Percentiles rank a stretch among this genome's conserved stretches.
These are phyloP conservation scores for Termitomyces sp. DNA, from an alignment of 1,284 basidiomycete genomes.

Conservation along the genomic window DNA sequence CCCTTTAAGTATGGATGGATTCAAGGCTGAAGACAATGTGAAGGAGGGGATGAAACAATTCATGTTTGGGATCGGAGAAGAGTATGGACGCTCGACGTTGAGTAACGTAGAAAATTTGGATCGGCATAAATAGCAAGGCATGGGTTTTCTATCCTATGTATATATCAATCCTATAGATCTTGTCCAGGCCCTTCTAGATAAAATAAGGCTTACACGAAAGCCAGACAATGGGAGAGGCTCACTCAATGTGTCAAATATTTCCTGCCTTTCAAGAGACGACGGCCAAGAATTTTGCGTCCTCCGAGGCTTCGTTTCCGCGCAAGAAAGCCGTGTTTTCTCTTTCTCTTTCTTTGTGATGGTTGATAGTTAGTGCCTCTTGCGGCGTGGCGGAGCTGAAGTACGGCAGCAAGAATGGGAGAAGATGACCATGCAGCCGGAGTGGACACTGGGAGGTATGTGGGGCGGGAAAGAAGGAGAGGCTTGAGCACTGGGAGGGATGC, in stretches of 20 bases:
- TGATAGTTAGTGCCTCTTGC: constrained; percentile 77
- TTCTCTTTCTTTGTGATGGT: constrained; percentile 83
- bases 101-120: constrained; percentile 16
- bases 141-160: not conserved
- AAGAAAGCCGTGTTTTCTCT: constrained; percentile 86
- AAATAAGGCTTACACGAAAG: not conserved
- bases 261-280: constrained; percentile 55
- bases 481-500: constrained; percentile 17
- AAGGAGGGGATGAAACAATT: constrained; percentile 9
- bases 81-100: constrained; percentile 4
- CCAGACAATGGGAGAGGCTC: not conserved
- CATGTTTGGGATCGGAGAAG: constrained; percentile 16
- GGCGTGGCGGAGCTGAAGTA: constrained; percentile 45
- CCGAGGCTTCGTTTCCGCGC: constrained; percentile 57
- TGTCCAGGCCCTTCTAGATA: not conserved
- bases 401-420: constrained; percentile 30
- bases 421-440: constrained; percentile 19
- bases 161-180: not conserved
- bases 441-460: constrained; percentile 16
- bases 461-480: constrained; percentile 17
- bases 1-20: constrained; percentile 3
- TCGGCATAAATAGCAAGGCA: constrained; percentile 1
- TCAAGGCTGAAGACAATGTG: constrained; percentile 1
- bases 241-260: constrained; percentile 52
- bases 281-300: constrained; percentile 60